phyloP scores from a whole-genome alignment of 306 rosid genomes.

The Quercus robur region DNA sequence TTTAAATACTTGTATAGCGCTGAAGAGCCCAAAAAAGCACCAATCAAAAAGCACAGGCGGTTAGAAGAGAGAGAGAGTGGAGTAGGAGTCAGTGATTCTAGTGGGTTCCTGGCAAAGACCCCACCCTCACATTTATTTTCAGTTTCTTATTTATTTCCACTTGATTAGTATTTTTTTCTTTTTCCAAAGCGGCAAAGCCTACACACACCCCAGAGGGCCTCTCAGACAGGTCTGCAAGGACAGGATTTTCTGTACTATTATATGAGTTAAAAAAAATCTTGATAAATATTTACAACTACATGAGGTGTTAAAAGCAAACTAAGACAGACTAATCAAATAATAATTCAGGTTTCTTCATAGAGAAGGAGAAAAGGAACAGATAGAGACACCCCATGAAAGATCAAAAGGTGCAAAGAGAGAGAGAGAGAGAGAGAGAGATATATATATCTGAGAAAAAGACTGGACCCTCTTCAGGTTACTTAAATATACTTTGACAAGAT shows the following conservation, averaged over 20 bases:
- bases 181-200: constrained; percentile 19
- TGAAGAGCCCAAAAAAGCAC: constrained; percentile 33
- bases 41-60: constrained; percentile 67
- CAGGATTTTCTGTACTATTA: constrained; percentile 44
- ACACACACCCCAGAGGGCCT: constrained; percentile 17
- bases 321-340: constrained; percentile 32
- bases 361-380: constrained; percentile 42
- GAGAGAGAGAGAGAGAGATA: no score
- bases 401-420: constrained; percentile 27
- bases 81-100: constrained; percentile 78
- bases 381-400: constrained; percentile 36
- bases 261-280: constrained; percentile 32
- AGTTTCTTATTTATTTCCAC: background rate
- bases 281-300: constrained; percentile 28
- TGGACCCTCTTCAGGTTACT: constrained; percentile 36
- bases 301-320: constrained; percentile 33
- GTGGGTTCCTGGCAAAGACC: constrained; percentile 60
- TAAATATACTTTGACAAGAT: constrained; percentile 48
- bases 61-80: constrained; percentile 79
- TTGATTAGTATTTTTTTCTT: background rate
- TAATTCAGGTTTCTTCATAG: constrained; percentile 42
- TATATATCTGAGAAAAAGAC: constrained; percentile 49
- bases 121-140: constrained; percentile 25
- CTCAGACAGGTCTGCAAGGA: constrained; percentile 39
- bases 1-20: constrained; percentile 38